Conservation (phyloP, 495 filamentous ascomycete species). For the Pseudomonodictys pantanalensis region DNA sequence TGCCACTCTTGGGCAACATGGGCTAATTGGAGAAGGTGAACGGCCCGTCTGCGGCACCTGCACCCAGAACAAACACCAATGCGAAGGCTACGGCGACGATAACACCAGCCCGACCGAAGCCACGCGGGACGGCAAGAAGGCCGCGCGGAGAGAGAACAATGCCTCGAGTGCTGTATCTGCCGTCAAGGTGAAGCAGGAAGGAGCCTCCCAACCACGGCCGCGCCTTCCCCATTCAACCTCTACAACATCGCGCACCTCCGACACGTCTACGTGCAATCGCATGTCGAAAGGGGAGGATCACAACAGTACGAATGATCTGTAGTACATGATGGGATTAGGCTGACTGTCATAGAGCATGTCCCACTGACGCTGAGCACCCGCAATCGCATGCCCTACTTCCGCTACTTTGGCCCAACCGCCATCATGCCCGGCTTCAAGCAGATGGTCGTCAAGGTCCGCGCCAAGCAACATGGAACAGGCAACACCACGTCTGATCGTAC, state of each 20-base stretch:
- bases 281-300: neutral
- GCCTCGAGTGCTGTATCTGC: neutral
- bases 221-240: conserved; percentile 12
- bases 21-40: conserved; percentile 27
- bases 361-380: conserved; percentile 40
- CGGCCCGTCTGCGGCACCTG: conserved; percentile 41
- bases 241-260: conserved; percentile 4
- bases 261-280: conserved; percentile 13
- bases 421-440: conserved; percentile 92
- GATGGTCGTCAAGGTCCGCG: conserved; percentile 76
- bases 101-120: conserved; percentile 13
- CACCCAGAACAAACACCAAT: conserved; percentile 40
- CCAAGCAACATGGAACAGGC: conserved; percentile 49
- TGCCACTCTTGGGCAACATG: neutral
- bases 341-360: neutral
- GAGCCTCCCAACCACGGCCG: conserved; percentile 9
- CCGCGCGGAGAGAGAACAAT: conserved; percentile 13
- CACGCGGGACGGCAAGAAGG: conserved; percentile 20
- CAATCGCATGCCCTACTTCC: conserved; percentile 78
- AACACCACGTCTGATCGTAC: conserved; percentile 48
- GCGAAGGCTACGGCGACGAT: conserved; percentile 36
- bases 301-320: neutral
- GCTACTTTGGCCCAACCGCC: conserved; percentile 84
- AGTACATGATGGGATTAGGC: neutral
- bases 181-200: conserved; percentile 15